A percentile compares a stretch with the other conserved stretches of the same genome.
These are phyloP conservation scores for Raphidocelis subcapitata DNA, from an alignment of 139 green algal species.

Conservation along the genomic window DNA sequence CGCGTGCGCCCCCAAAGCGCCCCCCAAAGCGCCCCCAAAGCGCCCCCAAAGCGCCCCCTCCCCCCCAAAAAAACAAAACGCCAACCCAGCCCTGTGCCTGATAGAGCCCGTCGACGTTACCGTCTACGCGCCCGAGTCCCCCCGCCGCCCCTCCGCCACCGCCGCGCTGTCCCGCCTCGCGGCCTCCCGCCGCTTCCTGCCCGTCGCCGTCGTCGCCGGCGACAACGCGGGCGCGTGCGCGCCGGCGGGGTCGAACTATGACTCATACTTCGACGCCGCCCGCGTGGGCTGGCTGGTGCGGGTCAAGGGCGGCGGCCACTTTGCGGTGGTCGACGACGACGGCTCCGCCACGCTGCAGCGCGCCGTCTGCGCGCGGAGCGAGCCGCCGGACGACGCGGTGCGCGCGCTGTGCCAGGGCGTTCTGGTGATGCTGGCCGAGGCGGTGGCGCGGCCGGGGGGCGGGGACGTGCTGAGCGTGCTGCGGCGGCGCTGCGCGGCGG, in stretches of 20 bases:
- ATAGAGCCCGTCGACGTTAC: constrained; percentile 93
- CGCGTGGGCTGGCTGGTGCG: constrained; percentile 55
- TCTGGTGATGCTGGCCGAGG: constrained; percentile 80
- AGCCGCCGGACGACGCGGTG: constrained; percentile 5
- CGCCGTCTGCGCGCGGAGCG: constrained; percentile 47
- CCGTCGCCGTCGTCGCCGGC: constrained; percentile 18
- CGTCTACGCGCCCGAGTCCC: constrained; percentile 60
- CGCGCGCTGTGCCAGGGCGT: constrained; percentile 39
- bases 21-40: too few relatives aligned
- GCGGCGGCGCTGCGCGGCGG: constrained; percentile 3
- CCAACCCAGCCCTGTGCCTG: constrained; percentile 74
- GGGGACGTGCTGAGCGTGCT: constrained; percentile 16
- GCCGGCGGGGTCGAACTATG: constrained; percentile 62
- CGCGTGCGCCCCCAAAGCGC: too few relatives aligned
- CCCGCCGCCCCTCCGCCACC: constrained; percentile 69
- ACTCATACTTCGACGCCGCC: constrained; percentile 60
- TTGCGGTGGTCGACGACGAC: constrained; percentile 76
- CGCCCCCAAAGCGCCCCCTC: too few relatives aligned
- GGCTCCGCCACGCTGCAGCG: constrained; percentile 38
- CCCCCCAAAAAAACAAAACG: too few relatives aligned
- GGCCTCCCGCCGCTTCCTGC: constrained; percentile 21
- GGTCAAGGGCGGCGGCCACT: constrained; percentile 62
- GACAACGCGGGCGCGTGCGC: constrained; percentile 61
- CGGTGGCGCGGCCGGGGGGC: constrained; percentile 43
- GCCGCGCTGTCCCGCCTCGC: constrained; percentile 39